A percentile compares a stretch with the other conserved stretches of the same genome.
Evolutionary conservation across 441 rosid genomes (phyloP).

Genomic region (Rhodomyrtus psidioides): DNA sequence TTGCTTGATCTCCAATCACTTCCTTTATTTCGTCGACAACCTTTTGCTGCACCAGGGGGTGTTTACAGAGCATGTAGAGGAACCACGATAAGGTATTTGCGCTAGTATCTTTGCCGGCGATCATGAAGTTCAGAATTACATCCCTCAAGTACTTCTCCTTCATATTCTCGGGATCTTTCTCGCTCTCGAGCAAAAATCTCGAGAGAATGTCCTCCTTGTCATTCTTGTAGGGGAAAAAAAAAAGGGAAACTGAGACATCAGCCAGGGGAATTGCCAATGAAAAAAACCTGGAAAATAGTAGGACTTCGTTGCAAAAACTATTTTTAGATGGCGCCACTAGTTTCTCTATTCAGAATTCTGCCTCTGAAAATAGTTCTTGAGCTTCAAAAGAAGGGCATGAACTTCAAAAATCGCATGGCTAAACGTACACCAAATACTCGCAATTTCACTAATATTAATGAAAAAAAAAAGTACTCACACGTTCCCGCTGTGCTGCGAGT

Average conservation of each 20-base stretch:
- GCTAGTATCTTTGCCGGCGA: neutral
- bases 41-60: neutral
- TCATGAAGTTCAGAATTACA: neutral
- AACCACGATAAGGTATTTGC: neutral
- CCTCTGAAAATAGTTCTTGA: neutral
- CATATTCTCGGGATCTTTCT: conserved; percentile 36
- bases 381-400: neutral
- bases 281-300: neutral
- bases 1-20: neutral
- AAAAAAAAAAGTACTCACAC: conserved; percentile 8
- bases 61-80: neutral
- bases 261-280: neutral
- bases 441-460: conserved; percentile 28
- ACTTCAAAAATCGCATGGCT: neutral
- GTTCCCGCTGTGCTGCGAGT: conserved; percentile 2
- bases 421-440: neutral
- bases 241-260: neutral
- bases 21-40: neutral
- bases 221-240: conserved; percentile 14
- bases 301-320: neutral
- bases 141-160: neutral
- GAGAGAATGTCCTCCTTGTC: conserved; percentile 70
- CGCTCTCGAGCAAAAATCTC: conserved; percentile 50
- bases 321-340: neutral
- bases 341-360: neutral